These are phyloP conservation scores for Zymoseptoria pseudotritici DNA, from an alignment of 2,329 filamentous ascomycete genomes.

Conservation along the genomic window DNA sequence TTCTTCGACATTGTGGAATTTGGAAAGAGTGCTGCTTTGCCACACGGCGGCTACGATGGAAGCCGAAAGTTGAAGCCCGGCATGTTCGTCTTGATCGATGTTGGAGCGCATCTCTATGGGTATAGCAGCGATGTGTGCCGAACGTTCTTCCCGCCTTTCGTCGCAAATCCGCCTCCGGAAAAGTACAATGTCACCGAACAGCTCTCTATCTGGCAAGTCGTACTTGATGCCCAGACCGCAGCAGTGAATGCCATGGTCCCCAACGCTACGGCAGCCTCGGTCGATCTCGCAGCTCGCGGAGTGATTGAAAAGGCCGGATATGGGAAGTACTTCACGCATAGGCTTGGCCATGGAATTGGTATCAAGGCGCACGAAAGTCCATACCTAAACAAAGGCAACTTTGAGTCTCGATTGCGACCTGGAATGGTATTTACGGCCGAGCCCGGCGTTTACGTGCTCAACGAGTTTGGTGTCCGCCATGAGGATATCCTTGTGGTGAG, in stretches of 20 bases:
- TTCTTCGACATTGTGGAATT: conserved; percentile 62
- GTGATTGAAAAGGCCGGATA: conserved; percentile 55
- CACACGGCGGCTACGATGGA: conserved; percentile 47
- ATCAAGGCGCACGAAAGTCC: conserved; percentile 61
- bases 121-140: conserved; percentile 59
- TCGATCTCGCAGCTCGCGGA: conserved; percentile 53
- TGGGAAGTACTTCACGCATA: conserved; percentile 53
- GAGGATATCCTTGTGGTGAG: conserved; percentile 56
- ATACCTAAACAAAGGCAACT: conserved; percentile 58
- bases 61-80: conserved; percentile 45
- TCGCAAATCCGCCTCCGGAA: conserved; percentile 28
- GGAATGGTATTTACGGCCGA: conserved; percentile 60
- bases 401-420: conserved; percentile 37
- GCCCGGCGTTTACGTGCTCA: conserved; percentile 55
- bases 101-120: conserved; percentile 53
- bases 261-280: conserved; percentile 49
- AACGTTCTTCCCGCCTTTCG: conserved; percentile 44
- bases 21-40: conserved; percentile 47
- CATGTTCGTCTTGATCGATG: conserved; percentile 56
- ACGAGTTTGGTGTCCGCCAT: conserved; percentile 54
- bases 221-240: conserved; percentile 54
- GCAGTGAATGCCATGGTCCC: conserved; percentile 45
- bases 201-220: conserved; percentile 51
- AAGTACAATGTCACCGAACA: conserved; percentile 39
- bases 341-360: conserved; percentile 57